Conservation (phyloP, 257 asterid species). For the Nicotiana otophora region DNA sequence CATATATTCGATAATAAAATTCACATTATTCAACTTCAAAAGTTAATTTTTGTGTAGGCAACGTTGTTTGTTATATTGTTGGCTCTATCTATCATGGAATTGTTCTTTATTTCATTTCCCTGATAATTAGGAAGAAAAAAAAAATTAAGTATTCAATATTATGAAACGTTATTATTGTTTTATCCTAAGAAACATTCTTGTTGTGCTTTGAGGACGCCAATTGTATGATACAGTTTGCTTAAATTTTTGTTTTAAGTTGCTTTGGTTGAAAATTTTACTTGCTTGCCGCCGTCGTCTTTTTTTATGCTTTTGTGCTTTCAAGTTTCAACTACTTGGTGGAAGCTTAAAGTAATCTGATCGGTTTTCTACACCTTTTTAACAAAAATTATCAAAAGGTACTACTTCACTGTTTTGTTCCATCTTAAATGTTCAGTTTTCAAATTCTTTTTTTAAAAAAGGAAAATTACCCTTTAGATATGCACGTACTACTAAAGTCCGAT, state of each 20-base stretch:
- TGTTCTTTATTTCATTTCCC: no score
- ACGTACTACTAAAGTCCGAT: rapidly evolving
- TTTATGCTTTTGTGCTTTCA: neutral
- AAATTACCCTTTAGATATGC: no score
- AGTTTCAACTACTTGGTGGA: neutral
- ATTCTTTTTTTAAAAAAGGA: no score
- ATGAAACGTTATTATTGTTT: neutral
- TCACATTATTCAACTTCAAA: no score
- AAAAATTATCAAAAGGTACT: neutral
- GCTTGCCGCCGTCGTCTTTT: neutral
- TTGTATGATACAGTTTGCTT: neutral
- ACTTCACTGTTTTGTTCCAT: no score
- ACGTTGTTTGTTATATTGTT: no score
- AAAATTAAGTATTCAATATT: no score
- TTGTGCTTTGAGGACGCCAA: neutral
- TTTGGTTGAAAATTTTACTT: neutral
- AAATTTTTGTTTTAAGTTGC: neutral
- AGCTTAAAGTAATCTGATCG: neutral
- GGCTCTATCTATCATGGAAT: no score
- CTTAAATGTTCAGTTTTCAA: no score
- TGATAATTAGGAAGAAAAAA: no score
- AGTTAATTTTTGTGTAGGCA: no score
- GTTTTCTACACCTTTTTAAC: neutral
- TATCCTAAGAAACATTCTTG: neutral
- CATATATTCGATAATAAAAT: no score